phyloP scores from a whole-genome alignment of 1,139 yeast genomes.

The Pichiaceae sp. region DNA sequence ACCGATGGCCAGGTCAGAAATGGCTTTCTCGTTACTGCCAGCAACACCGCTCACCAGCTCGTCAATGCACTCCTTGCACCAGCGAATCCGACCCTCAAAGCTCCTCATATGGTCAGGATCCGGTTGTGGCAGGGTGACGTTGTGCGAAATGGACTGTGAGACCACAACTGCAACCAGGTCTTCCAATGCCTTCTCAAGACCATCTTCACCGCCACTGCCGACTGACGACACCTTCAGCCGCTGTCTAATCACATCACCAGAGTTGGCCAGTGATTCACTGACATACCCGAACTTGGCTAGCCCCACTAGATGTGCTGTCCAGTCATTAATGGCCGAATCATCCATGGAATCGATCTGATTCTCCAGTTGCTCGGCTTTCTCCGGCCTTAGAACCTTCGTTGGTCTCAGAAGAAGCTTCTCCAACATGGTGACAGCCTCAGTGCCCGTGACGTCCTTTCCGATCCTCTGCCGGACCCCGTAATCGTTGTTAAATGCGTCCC shows the following conservation, averaged over 20 bases:
- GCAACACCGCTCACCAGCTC: slow-evolving; percentile 21
- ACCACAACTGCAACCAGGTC: slow-evolving; percentile 45
- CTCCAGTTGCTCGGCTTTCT: not conserved
- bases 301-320: not conserved
- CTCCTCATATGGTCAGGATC: slow-evolving; percentile 23
- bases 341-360: not conserved
- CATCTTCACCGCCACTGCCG: not conserved
- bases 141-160: slow-evolving; percentile 44
- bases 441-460: not conserved
- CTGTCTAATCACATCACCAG: not conserved
- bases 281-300: slow-evolving; percentile 2
- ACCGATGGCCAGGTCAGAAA: not conserved
- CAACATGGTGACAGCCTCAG: not conserved
- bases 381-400: not conserved
- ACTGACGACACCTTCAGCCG: not conserved
- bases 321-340: not conserved
- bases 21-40: not conserved
- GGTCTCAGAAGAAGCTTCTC: not conserved
- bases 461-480: slow-evolving; percentile 1
- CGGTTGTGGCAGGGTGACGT: slow-evolving; percentile 40
- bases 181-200: slow-evolving; percentile 27
- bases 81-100: slow-evolving; percentile 30
- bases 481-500: not conserved
- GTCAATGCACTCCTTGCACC: slow-evolving; percentile 51
- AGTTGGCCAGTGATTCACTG: not conserved